Base-by-base conservation (phyloP, 2,329 filamentous ascomycete genomes). In the Eutypa lata region DNA sequence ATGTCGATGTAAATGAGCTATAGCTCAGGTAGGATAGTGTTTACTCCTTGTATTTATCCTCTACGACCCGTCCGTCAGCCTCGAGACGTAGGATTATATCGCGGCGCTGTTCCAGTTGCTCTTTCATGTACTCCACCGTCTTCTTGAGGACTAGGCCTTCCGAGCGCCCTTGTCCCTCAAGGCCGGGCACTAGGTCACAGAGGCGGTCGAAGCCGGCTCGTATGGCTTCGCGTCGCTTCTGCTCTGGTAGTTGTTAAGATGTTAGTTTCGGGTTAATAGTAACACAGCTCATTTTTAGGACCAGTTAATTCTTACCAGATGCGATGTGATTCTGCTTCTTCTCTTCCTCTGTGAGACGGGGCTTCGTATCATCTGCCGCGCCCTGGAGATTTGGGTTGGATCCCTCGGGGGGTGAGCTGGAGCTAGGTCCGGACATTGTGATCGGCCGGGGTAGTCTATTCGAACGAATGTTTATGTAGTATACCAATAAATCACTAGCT, bases 151-250 rank as follows among this genome's bases (percentile, higher is more conserved):
- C 90, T 18, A 91, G 78, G 26, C 89, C 90, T 69, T 96, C 91
- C 58, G 90, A 94, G 45, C 91, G 84, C 1, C 89, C 91, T 65
- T 92, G 88, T 1, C 91, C 91, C 62, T 90, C 82, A 50, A 95
- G 78, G 0, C 89, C 90, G 0, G 91, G 91, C 1, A 96, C 90
- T 31, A 95, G 79, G 50, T 86, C 82, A 16, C 89, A 89, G 24
- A 96, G 80, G 33, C 86, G 82, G 69, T 96, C 90, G 68, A 95
- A 96, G 52, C 89, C 90, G 53, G 90, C 85, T 46, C 91, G 82
- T 59, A 96, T 96, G 14, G 88, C 89, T 53, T 85, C 81, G 44
- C 86, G 82, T 35, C 86, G 82, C 70, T 88, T 81, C 60, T 81
- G 77, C 58, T 81, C 78, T 69, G 18, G 18, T 13, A 11, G 42